These are phyloP conservation scores for Ilex asprella DNA, from an alignment of 257 asterid species.

Conservation along the genomic window DNA sequence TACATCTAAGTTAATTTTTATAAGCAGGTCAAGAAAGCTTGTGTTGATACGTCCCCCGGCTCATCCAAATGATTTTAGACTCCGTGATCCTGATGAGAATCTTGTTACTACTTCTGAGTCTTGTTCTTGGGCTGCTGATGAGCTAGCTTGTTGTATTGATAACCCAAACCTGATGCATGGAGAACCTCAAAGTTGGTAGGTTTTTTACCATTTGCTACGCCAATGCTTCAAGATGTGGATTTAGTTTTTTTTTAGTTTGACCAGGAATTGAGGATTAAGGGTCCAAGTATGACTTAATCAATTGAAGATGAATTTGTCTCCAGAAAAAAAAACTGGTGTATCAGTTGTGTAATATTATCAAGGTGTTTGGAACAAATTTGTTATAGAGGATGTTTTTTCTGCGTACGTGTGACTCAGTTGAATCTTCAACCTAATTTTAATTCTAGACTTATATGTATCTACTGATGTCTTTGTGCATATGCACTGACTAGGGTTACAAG, in stretches of 20 bases:
- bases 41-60: constrained; percentile 26
- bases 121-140: constrained; percentile 56
- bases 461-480: no score
- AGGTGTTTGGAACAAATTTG: background rate
- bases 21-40: constrained; percentile 48
- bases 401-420: background rate
- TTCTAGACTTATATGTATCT: no score
- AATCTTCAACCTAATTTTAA: no score
- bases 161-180: constrained; percentile 35
- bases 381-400: background rate
- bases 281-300: background rate
- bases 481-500: no score
- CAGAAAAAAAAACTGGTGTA: background rate
- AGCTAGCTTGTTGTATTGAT: constrained; percentile 51
- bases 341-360: background rate
- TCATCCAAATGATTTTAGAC: constrained; percentile 23
- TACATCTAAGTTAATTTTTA: constrained; percentile 1
- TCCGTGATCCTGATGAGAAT: constrained; percentile 42
- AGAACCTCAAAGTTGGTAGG: constrained; percentile 52
- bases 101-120: constrained; percentile 60
- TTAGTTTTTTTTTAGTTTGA: no score
- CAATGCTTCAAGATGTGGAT: no score
- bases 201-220: background rate
- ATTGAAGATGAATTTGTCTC: background rate
- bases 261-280: background rate